Conservation (phyloP, 129 eudicot genomes). For the Heracleum sosnowskyi region DNA sequence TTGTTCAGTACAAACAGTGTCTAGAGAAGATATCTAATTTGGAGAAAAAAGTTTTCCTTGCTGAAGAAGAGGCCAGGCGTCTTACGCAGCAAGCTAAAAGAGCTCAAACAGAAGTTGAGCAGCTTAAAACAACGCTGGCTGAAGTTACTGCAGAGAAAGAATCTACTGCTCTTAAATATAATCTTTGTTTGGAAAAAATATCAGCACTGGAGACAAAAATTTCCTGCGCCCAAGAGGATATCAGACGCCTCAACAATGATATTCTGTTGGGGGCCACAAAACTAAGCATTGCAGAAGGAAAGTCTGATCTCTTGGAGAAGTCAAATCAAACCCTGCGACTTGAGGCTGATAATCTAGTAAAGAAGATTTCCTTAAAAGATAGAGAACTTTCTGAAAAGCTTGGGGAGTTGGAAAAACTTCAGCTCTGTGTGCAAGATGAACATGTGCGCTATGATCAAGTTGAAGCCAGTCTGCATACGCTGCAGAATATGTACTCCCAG, state of each 20-base stretch:
- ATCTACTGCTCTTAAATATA: constrained; percentile 36
- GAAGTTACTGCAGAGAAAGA: constrained; percentile 55
- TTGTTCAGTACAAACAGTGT: constrained; percentile 43
- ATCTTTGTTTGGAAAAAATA: constrained; percentile 58
- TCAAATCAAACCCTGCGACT: constrained; percentile 49
- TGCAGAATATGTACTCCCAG: constrained; percentile 55
- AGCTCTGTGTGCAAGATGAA: constrained; percentile 49
- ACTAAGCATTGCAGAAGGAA: constrained; percentile 50
- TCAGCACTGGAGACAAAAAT: constrained; percentile 46
- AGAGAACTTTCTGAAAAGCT: constrained; percentile 55
- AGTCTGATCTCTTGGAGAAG: constrained; percentile 50
- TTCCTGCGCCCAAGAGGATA: constrained; percentile 53
- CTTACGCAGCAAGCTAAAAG: constrained; percentile 38
- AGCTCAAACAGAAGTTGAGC: constrained; percentile 58
- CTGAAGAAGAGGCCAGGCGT: constrained; percentile 36
- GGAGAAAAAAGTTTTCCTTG: constrained; percentile 39
- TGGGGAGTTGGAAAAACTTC: constrained; percentile 65
- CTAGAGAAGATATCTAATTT: constrained; percentile 46
- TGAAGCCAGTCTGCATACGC: constrained; percentile 54
- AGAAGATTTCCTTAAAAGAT: constrained; percentile 60
- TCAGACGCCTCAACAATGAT: constrained; percentile 45
- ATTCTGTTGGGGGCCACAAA: constrained; percentile 36
- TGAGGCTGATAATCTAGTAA: constrained; percentile 61
- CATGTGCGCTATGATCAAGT: constrained; percentile 42
- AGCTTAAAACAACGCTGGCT: constrained; percentile 39